Percentiles rank a stretch among this genome's conserved stretches.
phyloP scores from a whole-genome alignment of 1,284 basidiomycete species.

The Moesziomyces parantarcticus region DNA sequence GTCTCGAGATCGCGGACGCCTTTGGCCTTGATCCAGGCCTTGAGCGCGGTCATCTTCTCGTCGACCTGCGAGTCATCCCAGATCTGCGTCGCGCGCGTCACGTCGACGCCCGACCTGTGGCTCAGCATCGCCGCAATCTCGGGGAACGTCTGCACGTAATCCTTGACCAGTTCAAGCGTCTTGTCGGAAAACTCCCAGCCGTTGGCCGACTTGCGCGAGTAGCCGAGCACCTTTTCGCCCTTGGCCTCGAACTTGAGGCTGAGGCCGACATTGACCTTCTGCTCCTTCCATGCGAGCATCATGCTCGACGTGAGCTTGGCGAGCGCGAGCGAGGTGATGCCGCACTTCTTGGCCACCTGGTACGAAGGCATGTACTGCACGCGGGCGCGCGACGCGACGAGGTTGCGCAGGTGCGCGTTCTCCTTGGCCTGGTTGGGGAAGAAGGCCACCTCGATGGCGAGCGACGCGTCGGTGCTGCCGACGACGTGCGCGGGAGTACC shows the following conservation, averaged over 20 bases:
- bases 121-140: conserved; percentile 56
- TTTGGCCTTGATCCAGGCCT: conserved; percentile 85
- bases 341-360: conserved; percentile 51
- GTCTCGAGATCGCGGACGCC: conserved; percentile 91
- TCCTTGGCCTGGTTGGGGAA: conserved; percentile 62
- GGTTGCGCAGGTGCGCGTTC: conserved; percentile 48
- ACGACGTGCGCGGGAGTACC: conserved; percentile 92
- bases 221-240: conserved; percentile 93
- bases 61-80: conserved; percentile 77
- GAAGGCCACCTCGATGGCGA: conserved; percentile 60
- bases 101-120: conserved; percentile 70
- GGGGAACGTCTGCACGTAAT: conserved; percentile 75
- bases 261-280: conserved; percentile 89
- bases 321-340: conserved; percentile 69
- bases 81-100: conserved; percentile 79
- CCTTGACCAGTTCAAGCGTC: conserved; percentile 80
- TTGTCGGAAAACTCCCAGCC: conserved; percentile 95
- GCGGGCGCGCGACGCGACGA: conserved; percentile 51
- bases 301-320: conserved; percentile 93
- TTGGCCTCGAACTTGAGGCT: conserved; percentile 97
- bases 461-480: conserved; percentile 72
- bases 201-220: conserved; percentile 83
- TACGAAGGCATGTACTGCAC: conserved; percentile 54
- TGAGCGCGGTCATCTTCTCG: conserved; percentile 79
- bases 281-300: conserved; percentile 79